Evolutionary conservation across 306 rosid species (phyloP).

Genomic region (Argentina anserina): DNA sequence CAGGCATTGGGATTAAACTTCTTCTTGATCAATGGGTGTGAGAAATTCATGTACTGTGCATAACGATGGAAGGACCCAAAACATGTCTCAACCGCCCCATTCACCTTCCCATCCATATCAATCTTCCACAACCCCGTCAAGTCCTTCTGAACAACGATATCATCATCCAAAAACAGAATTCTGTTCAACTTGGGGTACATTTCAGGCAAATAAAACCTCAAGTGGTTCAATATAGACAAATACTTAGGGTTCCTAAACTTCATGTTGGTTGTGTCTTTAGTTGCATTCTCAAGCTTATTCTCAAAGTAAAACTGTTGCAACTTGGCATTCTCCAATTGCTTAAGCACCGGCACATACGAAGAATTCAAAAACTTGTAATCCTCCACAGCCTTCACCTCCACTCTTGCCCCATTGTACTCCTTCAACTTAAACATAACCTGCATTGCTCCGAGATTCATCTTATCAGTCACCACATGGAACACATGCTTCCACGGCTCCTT

Average conservation of each 20-base stretch:
- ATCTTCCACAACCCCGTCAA: constrained; percentile 79
- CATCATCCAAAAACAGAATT: constrained; percentile 73
- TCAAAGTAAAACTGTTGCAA: constrained; percentile 69
- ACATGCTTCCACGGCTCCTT: constrained; percentile 86
- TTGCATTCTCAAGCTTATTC: constrained; percentile 85
- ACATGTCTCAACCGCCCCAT: constrained; percentile 89
- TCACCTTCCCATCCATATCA: constrained; percentile 90
- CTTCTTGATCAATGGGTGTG: constrained; percentile 77
- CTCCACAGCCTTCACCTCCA: constrained; percentile 83
- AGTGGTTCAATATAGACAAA: constrained; percentile 71
- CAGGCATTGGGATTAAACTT: constrained; percentile 77
- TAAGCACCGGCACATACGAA: constrained; percentile 71
- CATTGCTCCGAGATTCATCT: constrained; percentile 94
- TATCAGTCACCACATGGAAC: constrained; percentile 85
- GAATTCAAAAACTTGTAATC: constrained; percentile 82
- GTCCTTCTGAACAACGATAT: constrained; percentile 80
- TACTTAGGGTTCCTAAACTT: constrained; percentile 87
- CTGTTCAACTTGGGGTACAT: constrained; percentile 80
- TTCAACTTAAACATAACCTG: constrained; percentile 81
- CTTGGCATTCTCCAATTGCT: constrained; percentile 70
- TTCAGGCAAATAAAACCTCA: constrained; percentile 83
- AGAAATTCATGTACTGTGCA: constrained; percentile 88
- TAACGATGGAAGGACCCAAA: constrained; percentile 83
- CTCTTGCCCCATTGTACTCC: constrained; percentile 62
- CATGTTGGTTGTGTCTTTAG: constrained; percentile 80